phyloP scores from a whole-genome alignment of 1,139 yeast species.

The Magnusiomyces tetraspermus region DNA sequence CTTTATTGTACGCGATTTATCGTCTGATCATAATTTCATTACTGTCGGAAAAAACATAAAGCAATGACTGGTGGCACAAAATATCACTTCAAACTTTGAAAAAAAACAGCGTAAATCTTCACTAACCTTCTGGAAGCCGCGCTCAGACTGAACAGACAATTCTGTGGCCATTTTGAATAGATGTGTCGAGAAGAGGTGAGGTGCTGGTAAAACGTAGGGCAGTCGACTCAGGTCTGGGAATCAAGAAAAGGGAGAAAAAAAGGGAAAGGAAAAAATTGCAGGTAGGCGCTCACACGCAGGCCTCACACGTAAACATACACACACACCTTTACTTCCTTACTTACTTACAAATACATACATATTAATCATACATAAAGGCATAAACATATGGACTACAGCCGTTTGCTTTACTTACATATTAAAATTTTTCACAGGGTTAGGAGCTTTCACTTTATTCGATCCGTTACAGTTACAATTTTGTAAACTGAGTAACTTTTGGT shows the following conservation, averaged over 20 bases:
- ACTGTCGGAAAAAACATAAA: too few relatives aligned
- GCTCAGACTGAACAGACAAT: slow-evolving; percentile 99
- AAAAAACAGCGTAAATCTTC: neutral
- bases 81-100: neutral
- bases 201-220: slow-evolving; percentile 1
- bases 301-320: neutral
- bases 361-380: neutral
- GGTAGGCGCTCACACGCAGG: neutral
- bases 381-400: too few relatives aligned
- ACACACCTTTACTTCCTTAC: neutral
- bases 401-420: neutral
- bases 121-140: slow-evolving; percentile 98
- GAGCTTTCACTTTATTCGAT: too few relatives aligned
- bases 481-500: too few relatives aligned
- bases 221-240: slow-evolving; percentile 6
- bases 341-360: neutral
- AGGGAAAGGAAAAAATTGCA: slow-evolving; percentile 3
- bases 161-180: slow-evolving; percentile 84
- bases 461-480: too few relatives aligned
- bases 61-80: too few relatives aligned
- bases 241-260: neutral
- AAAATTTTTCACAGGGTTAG: neutral
- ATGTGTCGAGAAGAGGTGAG: slow-evolving; percentile 9
- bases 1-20: too few relatives aligned
- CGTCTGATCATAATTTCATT: too few relatives aligned